Conservation (phyloP, 202 grass and related monocot species). For the Panicum virgatum region DNA sequence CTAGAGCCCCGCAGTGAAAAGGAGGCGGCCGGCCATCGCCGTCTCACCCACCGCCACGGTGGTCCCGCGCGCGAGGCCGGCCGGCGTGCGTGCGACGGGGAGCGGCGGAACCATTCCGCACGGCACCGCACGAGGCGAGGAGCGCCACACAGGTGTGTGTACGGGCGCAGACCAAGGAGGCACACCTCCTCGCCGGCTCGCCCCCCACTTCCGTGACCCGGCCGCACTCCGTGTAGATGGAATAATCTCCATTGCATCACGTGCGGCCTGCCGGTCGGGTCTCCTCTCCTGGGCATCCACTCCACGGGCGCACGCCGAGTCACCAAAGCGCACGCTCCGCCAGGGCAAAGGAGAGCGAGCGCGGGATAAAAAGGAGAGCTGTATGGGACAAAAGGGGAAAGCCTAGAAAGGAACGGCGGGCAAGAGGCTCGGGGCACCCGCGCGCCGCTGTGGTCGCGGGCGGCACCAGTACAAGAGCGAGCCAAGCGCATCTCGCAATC, state of each 20-base stretch:
- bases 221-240: conserved; percentile 6
- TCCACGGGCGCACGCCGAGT: conserved; percentile 15
- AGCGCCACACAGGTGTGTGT: conserved; percentile 20
- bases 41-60: conserved; percentile 4
- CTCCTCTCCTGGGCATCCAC: not conserved
- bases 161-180: conserved; percentile 21
- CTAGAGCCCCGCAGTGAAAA: not conserved
- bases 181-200: conserved; percentile 19
- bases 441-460: not conserved
- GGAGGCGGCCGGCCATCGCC: not conserved
- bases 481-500: conserved; percentile 43
- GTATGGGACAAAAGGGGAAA: conserved; percentile 46
- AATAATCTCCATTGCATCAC: conserved; percentile 35
- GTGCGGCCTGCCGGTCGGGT: not conserved
- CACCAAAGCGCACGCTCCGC: conserved; percentile 12
- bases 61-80: not conserved
- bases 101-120: conserved; percentile 20
- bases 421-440: conserved; percentile 25
- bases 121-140: conserved; percentile 11
- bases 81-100: not conserved
- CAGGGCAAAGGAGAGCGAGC: conserved; percentile 25
- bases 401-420: conserved; percentile 42
- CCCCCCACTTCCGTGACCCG: conserved; percentile 29
- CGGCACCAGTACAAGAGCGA: not conserved
- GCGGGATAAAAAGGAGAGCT: conserved; percentile 58